A percentile compares a stretch with the other conserved stretches of the same genome.
phyloP scores from a whole-genome alignment of 2,329 filamentous ascomycete species.

The Nemania sp. region DNA sequence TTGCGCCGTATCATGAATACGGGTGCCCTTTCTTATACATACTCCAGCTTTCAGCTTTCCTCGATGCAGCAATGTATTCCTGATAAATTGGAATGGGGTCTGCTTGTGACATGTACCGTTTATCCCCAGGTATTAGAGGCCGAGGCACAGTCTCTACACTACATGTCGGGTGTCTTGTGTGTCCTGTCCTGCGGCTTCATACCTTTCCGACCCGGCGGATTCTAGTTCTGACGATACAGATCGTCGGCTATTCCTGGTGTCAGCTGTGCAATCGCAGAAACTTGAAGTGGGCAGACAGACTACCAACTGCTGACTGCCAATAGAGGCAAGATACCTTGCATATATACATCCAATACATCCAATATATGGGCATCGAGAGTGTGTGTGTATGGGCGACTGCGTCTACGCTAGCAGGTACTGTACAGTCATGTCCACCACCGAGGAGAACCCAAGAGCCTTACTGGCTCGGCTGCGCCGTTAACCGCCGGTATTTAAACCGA shows the following conservation, averaged over 20 bases:
- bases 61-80: background rate
- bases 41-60: background rate
- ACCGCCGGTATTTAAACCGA: background rate
- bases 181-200: slow-evolving; percentile 5
- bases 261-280: slow-evolving; percentile 11
- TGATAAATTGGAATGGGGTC: background rate
- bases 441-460: background rate
- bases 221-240: slow-evolving; percentile 9
- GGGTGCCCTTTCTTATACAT: too few species aligned
- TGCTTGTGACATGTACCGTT: slow-evolving; percentile 8
- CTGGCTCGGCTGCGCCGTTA: background rate
- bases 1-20: background rate
- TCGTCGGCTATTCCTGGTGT: slow-evolving; percentile 5
- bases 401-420: too few species aligned
- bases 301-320: too few species aligned
- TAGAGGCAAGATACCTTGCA: too few species aligned
- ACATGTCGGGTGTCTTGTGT: slow-evolving; percentile 7
- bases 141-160: background rate
- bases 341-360: too few species aligned
- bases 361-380: too few species aligned
- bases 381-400: too few species aligned
- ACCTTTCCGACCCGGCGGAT: slow-evolving; percentile 17
- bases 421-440: background rate
- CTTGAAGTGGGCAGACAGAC: too few species aligned
- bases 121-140: background rate